Base-by-base conservation (phyloP, 2,329 filamentous ascomycete species). In the Ophiostoma angusticollis region DNA sequence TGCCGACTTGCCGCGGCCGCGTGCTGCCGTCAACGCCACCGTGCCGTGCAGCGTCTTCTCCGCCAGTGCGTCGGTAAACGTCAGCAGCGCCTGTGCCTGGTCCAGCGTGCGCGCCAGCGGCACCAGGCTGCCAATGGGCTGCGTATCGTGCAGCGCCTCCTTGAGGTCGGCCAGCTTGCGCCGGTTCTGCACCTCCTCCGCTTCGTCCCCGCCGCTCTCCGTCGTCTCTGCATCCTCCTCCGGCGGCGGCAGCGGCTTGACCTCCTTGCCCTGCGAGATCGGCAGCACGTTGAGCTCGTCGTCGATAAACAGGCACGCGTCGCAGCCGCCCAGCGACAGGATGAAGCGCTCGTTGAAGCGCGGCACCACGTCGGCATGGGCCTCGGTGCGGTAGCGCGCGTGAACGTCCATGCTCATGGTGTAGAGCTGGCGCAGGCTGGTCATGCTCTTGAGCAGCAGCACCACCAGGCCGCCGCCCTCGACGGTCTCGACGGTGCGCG, bases 281-380 rank as follows among this genome's bases (percentile, higher is more conserved):
- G 91, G 91, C 39, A 98, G 67, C 19, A 98, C 91, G 55, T 98
- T 98, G 54, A 98, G 67, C 64, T 98, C 93, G 53, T 98, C 93
- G 55, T 98, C 91, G 35, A 98, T 84, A 13, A 98, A 89, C 50
- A 98, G 68, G 58, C 91, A 98, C 2, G 84, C 83, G 43, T 93
- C 81, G 63, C 91, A 98, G 58, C 84, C 82, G n/a, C 91, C 91
- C 8, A 98, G 70, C 0, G 91, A 96, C 39, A 98, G 67, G 19
- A 98, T 84, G 56, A 98, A 98, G 14, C 91, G 78, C 65, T 98
- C 91, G 62, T 98, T 98, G 70, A 98, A 98, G 44, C 91, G 74
- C 35, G 91, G 87, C 28, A 89, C 82, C 28, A 98, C 89, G 60
- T 98, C 91, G 48, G 82, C 79, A 57, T 98, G 86, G 2, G 91